Evolutionary conservation across 768 basidiomycete species (phyloP).

Genomic region (Amyloporia xantha): DNA sequence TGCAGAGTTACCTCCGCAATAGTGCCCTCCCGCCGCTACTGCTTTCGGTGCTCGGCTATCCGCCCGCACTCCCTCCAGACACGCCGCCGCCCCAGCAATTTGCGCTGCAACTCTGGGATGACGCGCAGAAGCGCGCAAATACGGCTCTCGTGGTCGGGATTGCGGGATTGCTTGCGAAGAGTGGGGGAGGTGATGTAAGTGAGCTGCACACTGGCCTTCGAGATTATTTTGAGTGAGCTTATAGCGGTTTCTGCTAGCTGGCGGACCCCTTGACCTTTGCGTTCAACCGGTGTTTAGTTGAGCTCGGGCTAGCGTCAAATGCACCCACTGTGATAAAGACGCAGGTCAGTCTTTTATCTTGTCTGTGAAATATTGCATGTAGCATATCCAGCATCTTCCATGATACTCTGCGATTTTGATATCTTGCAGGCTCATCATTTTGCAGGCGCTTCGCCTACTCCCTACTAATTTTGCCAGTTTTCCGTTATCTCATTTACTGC

Average conservation of each 20-base stretch:
- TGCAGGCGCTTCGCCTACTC: conserved; percentile 52
- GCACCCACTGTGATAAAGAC: conserved; percentile 84
- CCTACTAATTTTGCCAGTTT: conserved; percentile 42
- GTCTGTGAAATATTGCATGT: neutral
- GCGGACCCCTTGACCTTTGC: conserved; percentile 42
- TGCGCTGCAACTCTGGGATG: conserved; percentile 94
- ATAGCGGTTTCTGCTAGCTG: conserved; percentile 34
- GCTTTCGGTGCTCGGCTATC: conserved; percentile 65
- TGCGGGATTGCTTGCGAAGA: conserved; percentile 78
- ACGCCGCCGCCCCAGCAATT: conserved; percentile 78
- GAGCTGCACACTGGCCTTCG: neutral
- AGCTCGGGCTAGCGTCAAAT: conserved; percentile 90
- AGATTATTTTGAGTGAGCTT: neutral
- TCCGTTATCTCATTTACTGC: conserved; percentile 58
- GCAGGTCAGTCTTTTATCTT: conserved; percentile 56
- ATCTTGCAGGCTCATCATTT: conserved; percentile 18
- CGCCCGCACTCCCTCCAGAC: conserved; percentile 50
- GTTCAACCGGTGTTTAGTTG: conserved; percentile 74
- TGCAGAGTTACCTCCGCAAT: conserved; percentile 93
- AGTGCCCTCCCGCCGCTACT: conserved; percentile 65
- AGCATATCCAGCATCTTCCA: too few species aligned
- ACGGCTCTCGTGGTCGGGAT: conserved; percentile 73
- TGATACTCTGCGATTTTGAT: too few species aligned
- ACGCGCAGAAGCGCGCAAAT: conserved; percentile 74
- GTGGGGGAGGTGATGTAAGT: conserved; percentile 60